phyloP scores from a whole-genome alignment of 495 filamentous ascomycete genomes.

The Aspergillus heteromorphus region DNA sequence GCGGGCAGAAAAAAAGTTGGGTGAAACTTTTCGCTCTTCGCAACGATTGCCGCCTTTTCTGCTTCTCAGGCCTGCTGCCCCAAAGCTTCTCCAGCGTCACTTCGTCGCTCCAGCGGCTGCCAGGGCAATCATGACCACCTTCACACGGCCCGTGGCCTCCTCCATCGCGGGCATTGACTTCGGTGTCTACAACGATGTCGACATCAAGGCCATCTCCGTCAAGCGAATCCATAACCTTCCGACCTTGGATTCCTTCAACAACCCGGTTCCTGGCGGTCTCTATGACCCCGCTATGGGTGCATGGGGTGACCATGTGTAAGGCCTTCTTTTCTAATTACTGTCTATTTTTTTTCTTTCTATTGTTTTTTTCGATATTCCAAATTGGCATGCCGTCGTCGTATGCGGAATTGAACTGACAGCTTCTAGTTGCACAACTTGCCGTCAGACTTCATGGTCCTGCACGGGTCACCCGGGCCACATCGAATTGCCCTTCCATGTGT shows the following conservation, averaged over 20 bases:
- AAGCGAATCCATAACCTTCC: constrained; percentile 83
- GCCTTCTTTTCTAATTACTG: too few relatives aligned
- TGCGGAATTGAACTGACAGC: constrained; percentile 16
- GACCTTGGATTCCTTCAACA: constrained; percentile 83
- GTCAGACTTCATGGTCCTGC: constrained; percentile 69
- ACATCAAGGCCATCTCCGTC: constrained; percentile 85
- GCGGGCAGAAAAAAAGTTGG: constrained; percentile 24
- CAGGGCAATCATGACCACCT: constrained; percentile 57
- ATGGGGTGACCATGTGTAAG: constrained; percentile 76
- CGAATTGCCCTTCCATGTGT: constrained; percentile 85
- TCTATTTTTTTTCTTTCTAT: background rate
- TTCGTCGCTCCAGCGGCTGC: constrained; percentile 42
- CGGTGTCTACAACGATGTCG: constrained; percentile 68
- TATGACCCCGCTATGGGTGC: constrained; percentile 94
- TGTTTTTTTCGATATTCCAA: constrained; percentile 4
- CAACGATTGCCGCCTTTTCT: constrained; percentile 16
- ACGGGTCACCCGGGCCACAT: constrained; percentile 95
- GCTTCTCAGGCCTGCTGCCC: constrained; percentile 16
- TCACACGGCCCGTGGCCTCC: constrained; percentile 82
- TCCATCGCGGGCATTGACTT: constrained; percentile 86
- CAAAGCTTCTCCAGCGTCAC: constrained; percentile 14
- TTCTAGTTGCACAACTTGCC: constrained; percentile 82
- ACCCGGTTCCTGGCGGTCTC: constrained; percentile 80
- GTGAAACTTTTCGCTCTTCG: constrained; percentile 20
- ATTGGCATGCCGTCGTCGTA: background rate